Evolutionary conservation across 2,329 filamentous ascomycete species (phyloP).

Genomic region (Colletotrichum sp.): DNA sequence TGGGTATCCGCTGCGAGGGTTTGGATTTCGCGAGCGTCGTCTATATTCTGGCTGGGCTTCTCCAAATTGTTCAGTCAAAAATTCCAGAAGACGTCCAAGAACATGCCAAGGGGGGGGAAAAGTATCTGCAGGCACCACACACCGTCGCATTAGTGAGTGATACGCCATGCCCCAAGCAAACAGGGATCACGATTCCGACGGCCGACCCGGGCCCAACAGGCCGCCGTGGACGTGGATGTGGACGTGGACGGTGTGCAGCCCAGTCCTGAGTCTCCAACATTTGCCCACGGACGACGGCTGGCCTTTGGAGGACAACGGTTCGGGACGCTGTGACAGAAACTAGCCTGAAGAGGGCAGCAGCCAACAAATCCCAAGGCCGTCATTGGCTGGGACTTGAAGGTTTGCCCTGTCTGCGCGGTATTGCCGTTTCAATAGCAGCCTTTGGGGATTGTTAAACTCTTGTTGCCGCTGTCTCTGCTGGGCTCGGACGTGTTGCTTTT

Average conservation of each 20-base stretch:
- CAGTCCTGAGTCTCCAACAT: not conserved
- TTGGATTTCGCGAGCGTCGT: not conserved
- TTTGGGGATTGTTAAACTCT: not conserved
- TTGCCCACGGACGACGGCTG: slow-evolving; percentile 11
- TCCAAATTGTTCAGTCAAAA: not conserved
- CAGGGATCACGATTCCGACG: slow-evolving; percentile 11
- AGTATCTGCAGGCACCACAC: slow-evolving; percentile 4
- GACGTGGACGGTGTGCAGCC: not conserved
- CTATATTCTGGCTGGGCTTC: slow-evolving; percentile 6
- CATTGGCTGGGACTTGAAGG: slow-evolving; percentile 2
- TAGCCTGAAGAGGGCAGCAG: slow-evolving; percentile 4
- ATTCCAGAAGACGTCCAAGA: slow-evolving; percentile 12
- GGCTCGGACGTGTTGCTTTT: not conserved
- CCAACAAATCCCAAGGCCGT: not conserved
- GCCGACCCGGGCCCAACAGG: slow-evolving; percentile 15
- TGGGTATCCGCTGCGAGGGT: not conserved
- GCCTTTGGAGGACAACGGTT: slow-evolving; percentile 12
- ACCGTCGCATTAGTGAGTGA: slow-evolving; percentile 7
- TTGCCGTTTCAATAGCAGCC: slow-evolving; percentile 10
- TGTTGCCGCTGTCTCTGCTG: not conserved
- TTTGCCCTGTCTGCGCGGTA: not conserved
- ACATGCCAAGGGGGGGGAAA: slow-evolving; percentile 1
- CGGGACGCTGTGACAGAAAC: slow-evolving; percentile 12
- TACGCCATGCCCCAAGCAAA: not conserved
- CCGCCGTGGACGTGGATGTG: not conserved